Percentiles rank a stretch among this genome's conserved stretches.
These are phyloP conservation scores for Phytophthora pini DNA, from an alignment of 352 stramenopile species.

Conservation along the genomic window DNA sequence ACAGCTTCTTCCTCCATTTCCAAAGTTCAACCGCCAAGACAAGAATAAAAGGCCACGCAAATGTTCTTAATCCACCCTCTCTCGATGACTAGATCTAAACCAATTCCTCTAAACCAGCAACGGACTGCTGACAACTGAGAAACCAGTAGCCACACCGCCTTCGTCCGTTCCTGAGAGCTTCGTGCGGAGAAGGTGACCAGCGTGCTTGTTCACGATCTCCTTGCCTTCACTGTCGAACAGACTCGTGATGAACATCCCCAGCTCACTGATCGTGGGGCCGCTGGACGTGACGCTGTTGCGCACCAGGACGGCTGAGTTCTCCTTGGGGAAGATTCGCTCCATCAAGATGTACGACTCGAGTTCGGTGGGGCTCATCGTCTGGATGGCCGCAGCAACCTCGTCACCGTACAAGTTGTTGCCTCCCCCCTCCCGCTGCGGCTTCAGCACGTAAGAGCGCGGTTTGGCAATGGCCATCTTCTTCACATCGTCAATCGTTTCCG, in stretches of 20 bases:
- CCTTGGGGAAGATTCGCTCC: constrained; percentile 95
- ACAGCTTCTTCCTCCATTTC: constrained; percentile 12
- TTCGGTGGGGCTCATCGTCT: constrained; percentile 72
- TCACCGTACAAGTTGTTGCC: constrained; percentile 98
- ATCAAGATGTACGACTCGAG: constrained; percentile 96
- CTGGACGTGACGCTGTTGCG: constrained; percentile 72
- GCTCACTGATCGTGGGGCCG: constrained; percentile 93
- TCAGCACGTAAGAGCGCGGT: constrained; percentile 93
- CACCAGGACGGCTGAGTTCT: constrained; percentile 80
- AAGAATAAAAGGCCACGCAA: constrained; percentile 20
- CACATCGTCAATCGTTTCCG: constrained; percentile 61
- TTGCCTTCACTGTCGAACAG: constrained; percentile 74
- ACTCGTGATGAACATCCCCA: constrained; percentile 95
- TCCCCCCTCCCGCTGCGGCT: constrained; percentile 98
- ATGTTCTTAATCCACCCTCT: background rate
- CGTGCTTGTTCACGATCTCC: constrained; percentile 94
- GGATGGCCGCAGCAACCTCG: constrained; percentile 89
- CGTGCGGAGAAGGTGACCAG: constrained; percentile 95
- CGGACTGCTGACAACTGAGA: constrained; percentile 93
- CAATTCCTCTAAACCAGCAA: constrained; percentile 72
- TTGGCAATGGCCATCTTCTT: constrained; percentile 79
- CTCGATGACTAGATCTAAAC: constrained; percentile 4
- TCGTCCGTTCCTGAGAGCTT: constrained; percentile 97
- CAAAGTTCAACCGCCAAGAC: constrained; percentile 4
- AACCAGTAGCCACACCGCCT: constrained; percentile 95